Conservation (phyloP, 164 flowering plant species). For the Vitis rotundifolia region DNA sequence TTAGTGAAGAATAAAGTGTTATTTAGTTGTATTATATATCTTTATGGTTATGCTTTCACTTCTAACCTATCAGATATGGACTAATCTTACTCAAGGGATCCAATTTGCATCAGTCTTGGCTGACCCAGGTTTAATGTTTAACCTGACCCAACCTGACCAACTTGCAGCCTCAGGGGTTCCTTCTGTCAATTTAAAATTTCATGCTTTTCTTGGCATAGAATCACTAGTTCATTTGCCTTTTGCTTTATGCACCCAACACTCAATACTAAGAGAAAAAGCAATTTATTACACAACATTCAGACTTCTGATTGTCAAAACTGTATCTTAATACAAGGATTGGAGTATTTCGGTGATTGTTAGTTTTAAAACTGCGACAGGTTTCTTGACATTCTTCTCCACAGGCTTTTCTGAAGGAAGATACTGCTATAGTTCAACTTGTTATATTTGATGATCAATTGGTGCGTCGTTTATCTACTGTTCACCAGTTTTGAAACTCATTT, state of each 20-base stretch:
- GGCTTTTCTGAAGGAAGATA: constrained; percentile 94
- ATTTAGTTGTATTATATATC: neutral
- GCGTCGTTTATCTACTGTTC: constrained; percentile 91
- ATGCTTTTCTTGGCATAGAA: too few relatives aligned
- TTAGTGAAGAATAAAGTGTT: neutral
- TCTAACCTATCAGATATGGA: neutral
- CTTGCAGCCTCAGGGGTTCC: too few relatives aligned
- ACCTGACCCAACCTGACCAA: too few relatives aligned
- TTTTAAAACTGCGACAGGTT: constrained; percentile 67
- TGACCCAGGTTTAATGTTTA: too few relatives aligned
- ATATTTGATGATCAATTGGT: constrained; percentile 84
- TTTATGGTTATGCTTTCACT: neutral
- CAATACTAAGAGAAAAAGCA: neutral
- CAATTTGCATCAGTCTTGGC: neutral
- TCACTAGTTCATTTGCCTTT: too few relatives aligned
- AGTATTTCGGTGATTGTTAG: constrained; percentile 43
- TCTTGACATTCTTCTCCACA: constrained; percentile 85
- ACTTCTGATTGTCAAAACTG: neutral
- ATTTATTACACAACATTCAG: neutral
- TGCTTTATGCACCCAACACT: too few relatives aligned
- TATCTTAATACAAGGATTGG: constrained; percentile 17
- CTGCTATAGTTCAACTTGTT: constrained; percentile 84
- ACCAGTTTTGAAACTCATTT: constrained; percentile 84
- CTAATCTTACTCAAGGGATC: neutral
- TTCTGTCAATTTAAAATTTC: too few relatives aligned